Evolutionary conservation across 2,329 filamentous ascomycete genomes (phyloP).

Genomic region (Basipetospora sp.): DNA sequence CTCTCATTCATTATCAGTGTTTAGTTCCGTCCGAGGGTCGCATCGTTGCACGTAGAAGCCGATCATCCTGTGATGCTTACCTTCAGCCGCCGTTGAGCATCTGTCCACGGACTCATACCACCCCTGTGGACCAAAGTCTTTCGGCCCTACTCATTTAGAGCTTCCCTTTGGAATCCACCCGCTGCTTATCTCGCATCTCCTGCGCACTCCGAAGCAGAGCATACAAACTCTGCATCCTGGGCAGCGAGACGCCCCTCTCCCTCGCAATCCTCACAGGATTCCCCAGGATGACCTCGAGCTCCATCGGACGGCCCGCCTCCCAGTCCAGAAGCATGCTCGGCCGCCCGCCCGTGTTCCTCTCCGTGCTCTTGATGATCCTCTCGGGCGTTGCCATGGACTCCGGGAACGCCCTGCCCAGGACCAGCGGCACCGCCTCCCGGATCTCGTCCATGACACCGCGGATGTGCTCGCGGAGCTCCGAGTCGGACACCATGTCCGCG

Average conservation of each 20-base stretch:
- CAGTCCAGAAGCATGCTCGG: slow-evolving; percentile 58
- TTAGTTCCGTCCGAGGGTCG: too few relatives aligned
- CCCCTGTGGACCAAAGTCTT: too few relatives aligned
- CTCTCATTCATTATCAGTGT: too few relatives aligned
- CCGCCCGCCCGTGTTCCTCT: slow-evolving; percentile 48
- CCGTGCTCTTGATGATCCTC: slow-evolving; percentile 46
- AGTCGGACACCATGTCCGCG: slow-evolving; percentile 48
- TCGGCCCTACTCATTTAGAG: not conserved
- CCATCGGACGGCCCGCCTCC: slow-evolving; percentile 50
- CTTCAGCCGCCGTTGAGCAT: too few relatives aligned
- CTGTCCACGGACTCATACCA: too few relatives aligned
- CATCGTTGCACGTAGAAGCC: too few relatives aligned
- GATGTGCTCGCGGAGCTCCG: slow-evolving; percentile 47
- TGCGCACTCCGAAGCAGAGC: slow-evolving; percentile 50
- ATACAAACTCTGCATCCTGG: slow-evolving; percentile 51
- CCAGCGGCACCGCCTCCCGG: slow-evolving; percentile 44
- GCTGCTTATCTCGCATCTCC: slow-evolving; percentile 28
- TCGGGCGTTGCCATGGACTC: slow-evolving; percentile 44
- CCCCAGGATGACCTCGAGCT: slow-evolving; percentile 58
- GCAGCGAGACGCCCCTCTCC: slow-evolving; percentile 48
- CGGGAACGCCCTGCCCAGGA: slow-evolving; percentile 48
- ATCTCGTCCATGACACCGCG: slow-evolving; percentile 57
- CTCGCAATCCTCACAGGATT: slow-evolving; percentile 54
- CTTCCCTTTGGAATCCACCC: not conserved
- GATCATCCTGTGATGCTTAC: too few relatives aligned